These are phyloP conservation scores for Lantana camara DNA, from an alignment of 257 asterid species.

Conservation along the genomic window DNA sequence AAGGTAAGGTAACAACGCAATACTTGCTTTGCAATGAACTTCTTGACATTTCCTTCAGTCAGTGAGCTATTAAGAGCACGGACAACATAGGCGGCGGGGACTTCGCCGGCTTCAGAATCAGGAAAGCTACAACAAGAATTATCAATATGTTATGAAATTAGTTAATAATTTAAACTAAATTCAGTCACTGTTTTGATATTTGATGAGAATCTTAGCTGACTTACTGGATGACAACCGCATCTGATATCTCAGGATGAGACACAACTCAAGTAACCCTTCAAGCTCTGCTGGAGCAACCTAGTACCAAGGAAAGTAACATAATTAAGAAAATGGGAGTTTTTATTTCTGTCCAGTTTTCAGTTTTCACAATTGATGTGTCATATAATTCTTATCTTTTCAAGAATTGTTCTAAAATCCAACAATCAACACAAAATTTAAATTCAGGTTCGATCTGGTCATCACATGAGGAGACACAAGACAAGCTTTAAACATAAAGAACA, in stretches of 20 bases:
- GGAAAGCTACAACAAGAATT: constrained; percentile 58
- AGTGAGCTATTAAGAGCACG: constrained; percentile 84
- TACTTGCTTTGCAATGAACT: constrained; percentile 90
- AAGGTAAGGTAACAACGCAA: too few species aligned
- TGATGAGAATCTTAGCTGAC: too few species aligned
- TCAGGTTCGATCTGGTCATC: constrained; percentile 2
- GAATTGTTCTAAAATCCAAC: background rate
- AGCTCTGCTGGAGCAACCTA: constrained; percentile 99
- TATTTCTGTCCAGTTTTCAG: too few species aligned
- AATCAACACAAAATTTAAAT: background rate
- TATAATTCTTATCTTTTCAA: too few species aligned
- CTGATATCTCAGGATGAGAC: constrained; percentile 88
- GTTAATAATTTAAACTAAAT: background rate
- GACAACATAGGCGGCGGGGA: constrained; percentile 84
- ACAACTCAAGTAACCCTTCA: constrained; percentile 90
- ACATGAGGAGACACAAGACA: background rate
- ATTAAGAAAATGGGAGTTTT: background rate
- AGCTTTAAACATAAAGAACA: background rate
- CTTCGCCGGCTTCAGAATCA: constrained; percentile 99
- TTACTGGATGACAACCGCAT: constrained; percentile 96
- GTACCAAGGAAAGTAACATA: too few species aligned
- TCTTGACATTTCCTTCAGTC: constrained; percentile 79
- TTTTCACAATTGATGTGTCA: too few species aligned
- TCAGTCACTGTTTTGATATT: background rate
- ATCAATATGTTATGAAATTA: background rate